phyloP scores from a whole-genome alignment of 257 asterid genomes.

The Solanum boliviense region DNA sequence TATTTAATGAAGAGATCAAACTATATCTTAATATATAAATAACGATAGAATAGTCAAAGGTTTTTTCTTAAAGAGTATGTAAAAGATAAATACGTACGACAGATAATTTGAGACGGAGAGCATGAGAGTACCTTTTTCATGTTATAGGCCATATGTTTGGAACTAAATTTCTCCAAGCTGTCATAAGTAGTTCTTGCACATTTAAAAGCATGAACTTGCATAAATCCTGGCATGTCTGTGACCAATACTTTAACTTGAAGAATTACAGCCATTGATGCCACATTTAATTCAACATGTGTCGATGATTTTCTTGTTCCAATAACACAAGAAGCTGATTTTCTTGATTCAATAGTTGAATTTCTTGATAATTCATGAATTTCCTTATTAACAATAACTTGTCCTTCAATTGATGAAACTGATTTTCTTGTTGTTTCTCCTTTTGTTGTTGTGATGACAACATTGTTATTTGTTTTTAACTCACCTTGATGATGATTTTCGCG shows the following conservation, averaged over 20 bases:
- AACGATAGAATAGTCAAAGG: neutral
- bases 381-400: neutral
- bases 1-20: neutral
- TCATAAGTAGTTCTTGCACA: conserved; percentile 50
- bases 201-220: conserved; percentile 65
- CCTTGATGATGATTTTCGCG: conserved; percentile 13
- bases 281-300: conserved; percentile 30
- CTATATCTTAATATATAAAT: no score
- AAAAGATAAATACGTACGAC: neutral
- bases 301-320: conserved; percentile 24
- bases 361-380: neutral
- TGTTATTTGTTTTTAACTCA: neutral
- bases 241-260: conserved; percentile 50
- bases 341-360: neutral
- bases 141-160: conserved; percentile 51
- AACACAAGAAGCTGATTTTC: conserved; percentile 23
- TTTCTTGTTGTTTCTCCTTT: conserved; percentile 9
- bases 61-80: neutral
- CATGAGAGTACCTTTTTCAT: conserved; percentile 35
- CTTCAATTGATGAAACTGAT: conserved; percentile 12
- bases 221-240: conserved; percentile 64
- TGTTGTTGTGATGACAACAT: neutral
- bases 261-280: conserved; percentile 31
- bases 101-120: neutral
- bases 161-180: conserved; percentile 47